Base-by-base conservation (phyloP, 2,329 filamentous ascomycete species). In the Rasamsonia emersonii region DNA sequence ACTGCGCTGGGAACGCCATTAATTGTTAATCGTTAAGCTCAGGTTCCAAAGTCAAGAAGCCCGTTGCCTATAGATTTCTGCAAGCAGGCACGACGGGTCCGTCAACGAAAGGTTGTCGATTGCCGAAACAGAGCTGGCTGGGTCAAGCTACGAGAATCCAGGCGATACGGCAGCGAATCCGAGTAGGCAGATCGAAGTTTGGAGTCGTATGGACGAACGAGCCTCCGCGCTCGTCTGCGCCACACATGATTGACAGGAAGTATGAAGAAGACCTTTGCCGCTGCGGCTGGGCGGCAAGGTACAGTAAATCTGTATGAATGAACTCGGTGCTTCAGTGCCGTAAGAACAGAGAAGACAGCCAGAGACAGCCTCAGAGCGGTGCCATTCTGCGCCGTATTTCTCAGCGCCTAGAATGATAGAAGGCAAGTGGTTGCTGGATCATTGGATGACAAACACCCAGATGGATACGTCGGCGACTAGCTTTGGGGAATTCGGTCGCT, bases 201-300 rank as follows among this genome's bases (percentile, higher is more conserved):
- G n/a, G n/a, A n/a, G n/a, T n/a, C n/a, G n/a, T n/a, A n/a, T n/a
- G n/a, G n/a, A n/a, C n/a, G 35, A 32, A 28, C 32, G 23, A 17
- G 23, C 10, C 20, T 21, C 10, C 16, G 24, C 11, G 10, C 26
- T 20, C 18, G 18, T 25, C 31, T 34, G 28, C 35, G 35, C 35
- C 35, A 38, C 35, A 30, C 27, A 26, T 26, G 26, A 18, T 23
- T 30, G 28, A 19, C 23, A 20, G 28, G 31, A 28, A 21, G 16
- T 24, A 25, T 18, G 5, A 27, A 30, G 21, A 8, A 30, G 10
- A 26, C 35, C 35, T 28, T 38, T 34, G 35, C 35, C 35, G 35
- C 35, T 38, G 31, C 35, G 35, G 35, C 35, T 38, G 35, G 35
- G 35, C 35, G 35, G 35, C 31, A 38, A 38, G 24, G 35, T 34